Conservation (phyloP, 2,329 filamentous ascomycete genomes). For the Domatiomyces globalis region DNA sequence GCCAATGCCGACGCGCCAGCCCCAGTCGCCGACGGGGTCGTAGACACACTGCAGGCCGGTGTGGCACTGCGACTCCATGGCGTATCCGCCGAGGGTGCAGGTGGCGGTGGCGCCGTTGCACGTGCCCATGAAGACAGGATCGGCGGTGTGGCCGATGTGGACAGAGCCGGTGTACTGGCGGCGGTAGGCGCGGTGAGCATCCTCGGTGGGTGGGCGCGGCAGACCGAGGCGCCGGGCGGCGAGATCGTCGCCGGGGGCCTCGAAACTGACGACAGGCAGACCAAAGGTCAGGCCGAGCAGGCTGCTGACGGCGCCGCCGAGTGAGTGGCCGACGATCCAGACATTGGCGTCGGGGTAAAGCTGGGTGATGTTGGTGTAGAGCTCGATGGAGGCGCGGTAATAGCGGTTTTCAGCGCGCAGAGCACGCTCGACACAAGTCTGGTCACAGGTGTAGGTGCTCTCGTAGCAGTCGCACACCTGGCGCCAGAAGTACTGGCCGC, state of each 20-base stretch:
- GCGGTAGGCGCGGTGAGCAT: conserved; percentile 56
- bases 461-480: conserved; percentile 89
- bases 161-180: conserved; percentile 62
- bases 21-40: conserved; percentile 80
- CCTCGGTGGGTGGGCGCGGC: conserved; percentile 64
- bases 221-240: conserved; percentile 73
- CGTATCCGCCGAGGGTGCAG: conserved; percentile 85
- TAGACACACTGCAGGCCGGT: conserved; percentile 78
- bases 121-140: conserved; percentile 85
- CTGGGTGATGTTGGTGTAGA: conserved; percentile 84
- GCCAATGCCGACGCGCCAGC: conserved; percentile 80
- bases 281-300: conserved; percentile 84
- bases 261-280: conserved; percentile 77
- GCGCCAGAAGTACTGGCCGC: conserved; percentile 77
- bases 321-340: conserved; percentile 84
- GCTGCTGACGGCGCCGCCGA: conserved; percentile 81
- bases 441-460: conserved; percentile 77
- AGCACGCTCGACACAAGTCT: conserved; percentile 67
- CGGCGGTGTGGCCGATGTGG: conserved; percentile 91
- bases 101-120: conserved; percentile 82
- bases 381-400: conserved; percentile 73
- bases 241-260: conserved; percentile 82
- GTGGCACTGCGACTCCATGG: conserved; percentile 85
- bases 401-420: conserved; percentile 75
- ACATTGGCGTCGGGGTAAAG: conserved; percentile 72